phyloP scores from a whole-genome alignment of 2,329 filamentous ascomycete genomes.

The Pseudogymnoascus sp. region DNA sequence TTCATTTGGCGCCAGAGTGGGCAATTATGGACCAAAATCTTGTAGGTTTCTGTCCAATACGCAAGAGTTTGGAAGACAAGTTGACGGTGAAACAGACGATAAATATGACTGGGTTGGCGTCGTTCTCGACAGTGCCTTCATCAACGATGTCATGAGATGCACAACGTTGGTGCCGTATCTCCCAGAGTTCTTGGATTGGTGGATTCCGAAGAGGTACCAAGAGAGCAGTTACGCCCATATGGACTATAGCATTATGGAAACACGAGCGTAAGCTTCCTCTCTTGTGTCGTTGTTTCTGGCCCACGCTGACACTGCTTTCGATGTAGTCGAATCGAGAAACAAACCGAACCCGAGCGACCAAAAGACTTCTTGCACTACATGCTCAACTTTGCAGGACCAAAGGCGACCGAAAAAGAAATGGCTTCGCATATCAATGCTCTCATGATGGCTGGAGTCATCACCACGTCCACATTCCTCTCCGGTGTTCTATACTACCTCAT shows the following conservation, averaged over 20 bases:
- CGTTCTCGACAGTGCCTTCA: constrained; percentile 19
- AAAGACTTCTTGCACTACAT: constrained; percentile 20
- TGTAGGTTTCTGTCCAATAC: background rate
- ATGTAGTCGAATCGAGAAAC: background rate
- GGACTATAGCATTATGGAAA: constrained; percentile 2
- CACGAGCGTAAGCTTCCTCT: background rate
- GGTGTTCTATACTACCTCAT: constrained; percentile 36
- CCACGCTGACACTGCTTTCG: background rate
- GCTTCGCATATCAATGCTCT: constrained; percentile 9
- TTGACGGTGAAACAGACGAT: constrained; percentile 12
- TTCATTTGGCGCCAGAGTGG: constrained; percentile 20
- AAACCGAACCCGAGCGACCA: background rate
- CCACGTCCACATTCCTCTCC: constrained; percentile 40
- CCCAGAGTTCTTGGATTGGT: background rate
- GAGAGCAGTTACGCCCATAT: constrained; percentile 1
- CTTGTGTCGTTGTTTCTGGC: background rate
- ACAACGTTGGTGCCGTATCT: background rate
- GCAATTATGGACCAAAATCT: constrained; percentile 1
- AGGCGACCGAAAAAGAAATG: constrained; percentile 15
- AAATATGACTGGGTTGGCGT: constrained; percentile 20
- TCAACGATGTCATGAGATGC: constrained; percentile 21
- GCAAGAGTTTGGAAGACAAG: background rate
- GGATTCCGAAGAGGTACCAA: background rate
- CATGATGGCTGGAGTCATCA: constrained; percentile 43
- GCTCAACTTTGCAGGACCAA: constrained; percentile 15